Base-by-base conservation (phyloP, 163 green algal genomes). In the Chlamydomonas reinhardtii region DNA sequence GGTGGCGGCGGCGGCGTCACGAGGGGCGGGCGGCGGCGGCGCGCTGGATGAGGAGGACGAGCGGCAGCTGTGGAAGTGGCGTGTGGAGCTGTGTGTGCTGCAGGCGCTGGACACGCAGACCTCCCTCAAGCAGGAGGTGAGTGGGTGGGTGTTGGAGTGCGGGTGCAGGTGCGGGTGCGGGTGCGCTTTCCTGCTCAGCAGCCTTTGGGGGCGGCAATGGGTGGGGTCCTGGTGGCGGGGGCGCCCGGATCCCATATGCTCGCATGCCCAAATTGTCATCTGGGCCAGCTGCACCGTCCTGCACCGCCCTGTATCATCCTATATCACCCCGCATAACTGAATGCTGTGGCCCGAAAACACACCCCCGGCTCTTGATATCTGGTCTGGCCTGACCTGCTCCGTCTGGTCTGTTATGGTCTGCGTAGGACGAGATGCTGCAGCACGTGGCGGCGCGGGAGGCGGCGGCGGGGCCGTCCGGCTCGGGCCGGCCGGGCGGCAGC, bases 1-100 rank as follows among this genome's bases (percentile, higher is more conserved):
- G 14, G 14, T 17, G 12, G 48, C 14, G 61, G 61, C 64, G 64
- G 64, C 64, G 8, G 64, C 64, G 54, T 68, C 25, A 83, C 32
- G 70, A 25, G 59, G 43, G 29, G 79, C 82, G 54, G 61, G 56
- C 24, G 48, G 59, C 16, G 71, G 75, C 14, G 85, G 74, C 4
- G 70, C 24, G 9, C 73, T 89, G 80, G 92, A 94, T 37, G 94
- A 96, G 78, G 94, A 95, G 74, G 89, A 89, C 25, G 91, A 95
- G 84, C 89, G 94, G 48, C 86, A 89, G 83, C 66, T 92, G 65
- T 95, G 91, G 91, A 9, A 87, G 54, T 81, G 93, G 86, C 90
- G 89, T 1, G 32, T 90, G 77, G 72, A 83, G 83, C 74, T 83
- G 66, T 75, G 66, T 2, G 83, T 31, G 54, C 66, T 89, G 61